A percentile compares a stretch with the other conserved stretches of the same genome.
Conservation (phyloP, 805 yeast species). For the Grigorovia jiainica region DNA sequence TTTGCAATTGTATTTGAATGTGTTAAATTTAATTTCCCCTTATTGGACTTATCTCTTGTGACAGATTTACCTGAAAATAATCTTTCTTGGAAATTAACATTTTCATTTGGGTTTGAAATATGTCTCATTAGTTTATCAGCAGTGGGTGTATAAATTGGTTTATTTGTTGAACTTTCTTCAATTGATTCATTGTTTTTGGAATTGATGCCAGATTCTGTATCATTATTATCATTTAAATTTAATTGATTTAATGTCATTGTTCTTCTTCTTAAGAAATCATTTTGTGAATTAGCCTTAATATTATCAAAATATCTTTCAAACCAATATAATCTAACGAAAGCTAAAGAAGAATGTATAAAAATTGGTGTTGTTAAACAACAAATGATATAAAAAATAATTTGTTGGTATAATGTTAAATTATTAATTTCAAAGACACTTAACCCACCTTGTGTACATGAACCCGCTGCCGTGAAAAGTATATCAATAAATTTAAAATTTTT, state of each 20-base stretch:
- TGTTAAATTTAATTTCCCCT: not conserved
- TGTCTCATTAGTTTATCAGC: too few species aligned
- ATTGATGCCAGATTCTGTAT: too few species aligned
- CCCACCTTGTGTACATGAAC: conserved; percentile 85
- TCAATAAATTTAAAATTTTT: conserved; percentile 60
- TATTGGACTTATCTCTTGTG: conserved; percentile 1
- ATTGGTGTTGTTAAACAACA: conserved; percentile 74
- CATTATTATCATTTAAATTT: not conserved
- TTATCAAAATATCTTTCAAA: conserved; percentile 78
- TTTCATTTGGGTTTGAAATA: not conserved
- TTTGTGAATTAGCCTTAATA: conserved; percentile 63
- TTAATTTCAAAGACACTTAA: conserved; percentile 67
- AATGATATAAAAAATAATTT: conserved; percentile 53
- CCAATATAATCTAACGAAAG: conserved; percentile 74
- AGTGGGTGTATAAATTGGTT: too few species aligned
- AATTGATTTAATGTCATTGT: conserved; percentile 31
- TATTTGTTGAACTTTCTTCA: too few species aligned
- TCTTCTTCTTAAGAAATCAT: conserved; percentile 70
- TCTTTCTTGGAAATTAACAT: conserved; percentile 17
- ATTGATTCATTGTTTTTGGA: too few species aligned
- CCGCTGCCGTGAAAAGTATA: conserved; percentile 61
- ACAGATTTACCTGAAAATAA: conserved; percentile 23
- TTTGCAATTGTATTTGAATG: not conserved
- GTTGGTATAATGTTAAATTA: conserved; percentile 61
- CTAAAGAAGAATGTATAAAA: conserved; percentile 68